phyloP scores from a whole-genome alignment of 306 rosid genomes.

The Vachellia pachyceras region DNA sequence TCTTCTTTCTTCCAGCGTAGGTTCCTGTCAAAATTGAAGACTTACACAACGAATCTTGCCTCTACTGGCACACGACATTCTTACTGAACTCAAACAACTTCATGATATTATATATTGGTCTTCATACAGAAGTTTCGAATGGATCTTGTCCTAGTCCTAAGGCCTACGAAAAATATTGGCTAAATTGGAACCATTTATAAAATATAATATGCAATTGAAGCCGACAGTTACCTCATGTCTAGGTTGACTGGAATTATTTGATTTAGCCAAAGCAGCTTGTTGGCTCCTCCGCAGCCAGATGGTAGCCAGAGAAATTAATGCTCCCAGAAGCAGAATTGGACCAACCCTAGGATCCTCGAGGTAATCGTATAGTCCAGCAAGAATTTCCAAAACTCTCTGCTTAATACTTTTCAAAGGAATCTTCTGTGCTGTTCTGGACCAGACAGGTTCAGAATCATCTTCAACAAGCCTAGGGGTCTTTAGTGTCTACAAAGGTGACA shows the following conservation, averaged over 20 bases:
- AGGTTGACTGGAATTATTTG: conserved; percentile 53
- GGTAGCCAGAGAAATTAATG: conserved; percentile 72
- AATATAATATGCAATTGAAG: conserved; percentile 14
- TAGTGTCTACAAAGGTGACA: conserved; percentile 60
- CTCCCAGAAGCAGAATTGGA: conserved; percentile 79
- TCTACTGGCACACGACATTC: background rate
- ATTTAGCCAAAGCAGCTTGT: conserved; percentile 42
- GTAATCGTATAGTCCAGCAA: conserved; percentile 52
- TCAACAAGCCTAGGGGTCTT: conserved; percentile 75
- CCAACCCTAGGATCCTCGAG: conserved; percentile 86
- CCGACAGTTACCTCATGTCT: conserved; percentile 53
- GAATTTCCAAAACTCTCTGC: conserved; percentile 45
- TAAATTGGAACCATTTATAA: background rate
- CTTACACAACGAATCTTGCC: background rate
- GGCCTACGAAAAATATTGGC: background rate
- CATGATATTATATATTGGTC: no score
- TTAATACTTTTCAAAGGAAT: conserved; percentile 53
- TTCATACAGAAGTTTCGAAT: no score
- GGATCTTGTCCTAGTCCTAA: background rate
- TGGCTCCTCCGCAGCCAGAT: conserved; percentile 82
- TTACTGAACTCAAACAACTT: background rate
- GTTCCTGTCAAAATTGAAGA: conserved; percentile 32
- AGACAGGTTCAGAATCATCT: conserved; percentile 68
- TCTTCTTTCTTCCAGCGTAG: conserved; percentile 52
- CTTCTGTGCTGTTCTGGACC: conserved; percentile 60